A percentile compares a stretch with the other conserved stretches of the same genome.
Evolutionary conservation across 2,329 filamentous ascomycete genomes (phyloP).

Genomic region (Zymoseptoria pseudotritici): DNA sequence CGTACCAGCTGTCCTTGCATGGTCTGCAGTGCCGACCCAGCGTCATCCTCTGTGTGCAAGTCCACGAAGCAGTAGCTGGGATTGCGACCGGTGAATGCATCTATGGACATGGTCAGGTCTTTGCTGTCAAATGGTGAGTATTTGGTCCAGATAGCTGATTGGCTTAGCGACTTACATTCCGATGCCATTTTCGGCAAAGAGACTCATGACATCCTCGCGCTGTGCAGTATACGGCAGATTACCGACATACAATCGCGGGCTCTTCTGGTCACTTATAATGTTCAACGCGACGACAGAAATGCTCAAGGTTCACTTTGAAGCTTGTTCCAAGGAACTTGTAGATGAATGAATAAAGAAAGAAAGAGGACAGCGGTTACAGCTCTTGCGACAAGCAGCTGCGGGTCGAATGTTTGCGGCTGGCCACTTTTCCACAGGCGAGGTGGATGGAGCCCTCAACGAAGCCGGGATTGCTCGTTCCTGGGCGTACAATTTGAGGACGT

Average conservation of each 20-base stretch:
- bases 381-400: no score
- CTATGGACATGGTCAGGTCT: constrained; percentile 61
- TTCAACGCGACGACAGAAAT: neutral
- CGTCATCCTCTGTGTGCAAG: constrained; percentile 50
- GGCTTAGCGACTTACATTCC: constrained; percentile 22
- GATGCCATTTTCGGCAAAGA: constrained; percentile 39
- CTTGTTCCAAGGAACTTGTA: no score
- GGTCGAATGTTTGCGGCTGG: no score
- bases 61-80: constrained; percentile 71
- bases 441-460: no score
- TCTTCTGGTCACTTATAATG: neutral
- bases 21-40: constrained; percentile 50
- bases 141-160: neutral
- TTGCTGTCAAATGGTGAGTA: constrained; percentile 31
- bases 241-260: constrained; percentile 41
- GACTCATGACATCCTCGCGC: constrained; percentile 41
- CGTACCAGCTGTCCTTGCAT: constrained; percentile 50
- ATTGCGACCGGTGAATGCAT: constrained; percentile 61
- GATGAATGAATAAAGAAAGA: no score
- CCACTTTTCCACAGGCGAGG: no score
- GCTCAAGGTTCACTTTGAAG: neutral
- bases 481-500: no score
- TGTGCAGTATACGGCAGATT: constrained; percentile 51
- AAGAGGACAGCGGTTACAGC: no score
- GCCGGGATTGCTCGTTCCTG: no score